Evolutionary conservation across 2,329 filamentous ascomycete species (phyloP), one percentile per base, ranked within the genome.

Genomic region (Aspergillus chevalieri): DNA sequence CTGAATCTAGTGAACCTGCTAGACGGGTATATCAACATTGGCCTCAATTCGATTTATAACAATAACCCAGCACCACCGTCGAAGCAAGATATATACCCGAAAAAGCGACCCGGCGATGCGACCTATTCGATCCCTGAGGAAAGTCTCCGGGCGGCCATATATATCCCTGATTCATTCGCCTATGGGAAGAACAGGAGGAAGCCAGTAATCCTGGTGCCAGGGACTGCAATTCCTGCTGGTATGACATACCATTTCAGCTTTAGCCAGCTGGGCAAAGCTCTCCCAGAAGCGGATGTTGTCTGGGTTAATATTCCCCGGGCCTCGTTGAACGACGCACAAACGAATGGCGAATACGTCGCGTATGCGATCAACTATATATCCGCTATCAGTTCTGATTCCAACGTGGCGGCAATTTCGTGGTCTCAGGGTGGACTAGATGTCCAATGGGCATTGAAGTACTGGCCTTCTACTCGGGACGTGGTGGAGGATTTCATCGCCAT

Each of bases 401-500:
- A 74, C 17, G 64, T 78, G 6, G 65, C 68, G 15, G 65, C 80
- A 17, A 62, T 81, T n/a, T 71, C 69, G 12, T 82, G 76, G 77
- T 80, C 77, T 0, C 78, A 83, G 62, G 79, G 79, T 14, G 75
- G 74, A 44, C 63, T 82, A 2, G 66, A 78, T 50, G 67, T 74
- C 0, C 80, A 83, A 59, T 82, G 79, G 80, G 77, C 75, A 0
- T 66, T 79, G 53, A 81, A 80, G 54, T 81, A 79, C 66, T 82
- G 76, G 75, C 77, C 77, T 0, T 77, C 73, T 1, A 77, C 74
- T 1, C 71, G 73, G 3, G 54, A 52, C 2, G 63, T 66, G 0
- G 70, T 76, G 2, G 68, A 67, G n/a, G 74, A 82, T 58, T 74
- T 79, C 59, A 68, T 83, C 38, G 70, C 75, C 42, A 68, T 81